phyloP scores from a whole-genome alignment of 1,284 basidiomycete species.

The Ustilago nuda region DNA sequence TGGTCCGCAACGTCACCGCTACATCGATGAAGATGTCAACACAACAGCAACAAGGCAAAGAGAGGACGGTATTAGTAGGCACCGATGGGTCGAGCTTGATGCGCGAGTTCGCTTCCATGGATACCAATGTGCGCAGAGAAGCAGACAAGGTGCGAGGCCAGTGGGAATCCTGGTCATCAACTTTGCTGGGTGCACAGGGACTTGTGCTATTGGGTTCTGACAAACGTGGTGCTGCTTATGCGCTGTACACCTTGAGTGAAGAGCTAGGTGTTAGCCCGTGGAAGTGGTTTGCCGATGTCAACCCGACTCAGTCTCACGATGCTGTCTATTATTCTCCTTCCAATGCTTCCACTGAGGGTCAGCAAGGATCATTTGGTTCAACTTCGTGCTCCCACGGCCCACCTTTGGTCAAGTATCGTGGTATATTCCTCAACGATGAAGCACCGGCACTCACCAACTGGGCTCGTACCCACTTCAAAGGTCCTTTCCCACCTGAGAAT shows the following conservation, averaged over 20 bases:
- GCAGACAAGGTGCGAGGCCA: constrained; percentile 9
- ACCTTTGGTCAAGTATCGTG: constrained; percentile 79
- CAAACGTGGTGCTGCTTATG: constrained; percentile 27
- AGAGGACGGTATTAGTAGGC: constrained; percentile 21
- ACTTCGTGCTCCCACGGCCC: constrained; percentile 75
- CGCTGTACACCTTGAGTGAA: constrained; percentile 33
- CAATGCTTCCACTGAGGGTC: not conserved
- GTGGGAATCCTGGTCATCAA: constrained; percentile 31
- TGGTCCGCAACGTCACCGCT: constrained; percentile 32
- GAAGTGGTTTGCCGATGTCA: constrained; percentile 43
- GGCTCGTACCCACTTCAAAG: constrained; percentile 76
- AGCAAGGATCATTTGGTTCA: constrained; percentile 3
- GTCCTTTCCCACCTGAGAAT: constrained; percentile 73
- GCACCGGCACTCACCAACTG: constrained; percentile 75
- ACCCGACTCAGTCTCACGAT: constrained; percentile 16
- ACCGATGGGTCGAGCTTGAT: constrained; percentile 14
- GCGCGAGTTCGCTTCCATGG: constrained; percentile 14
- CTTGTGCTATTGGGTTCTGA: constrained; percentile 30
- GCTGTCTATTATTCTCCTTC: constrained; percentile 28
- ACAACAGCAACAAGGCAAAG: constrained; percentile 10
- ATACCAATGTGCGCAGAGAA: constrained; percentile 5
- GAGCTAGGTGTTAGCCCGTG: constrained; percentile 35
- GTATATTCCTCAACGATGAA: constrained; percentile 77
- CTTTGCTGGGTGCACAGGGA: not conserved
- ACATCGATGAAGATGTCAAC: constrained; percentile 17